Evolutionary conservation across 495 filamentous ascomycete genomes (phyloP).

Genomic region (Talaromyces stipitatus): DNA sequence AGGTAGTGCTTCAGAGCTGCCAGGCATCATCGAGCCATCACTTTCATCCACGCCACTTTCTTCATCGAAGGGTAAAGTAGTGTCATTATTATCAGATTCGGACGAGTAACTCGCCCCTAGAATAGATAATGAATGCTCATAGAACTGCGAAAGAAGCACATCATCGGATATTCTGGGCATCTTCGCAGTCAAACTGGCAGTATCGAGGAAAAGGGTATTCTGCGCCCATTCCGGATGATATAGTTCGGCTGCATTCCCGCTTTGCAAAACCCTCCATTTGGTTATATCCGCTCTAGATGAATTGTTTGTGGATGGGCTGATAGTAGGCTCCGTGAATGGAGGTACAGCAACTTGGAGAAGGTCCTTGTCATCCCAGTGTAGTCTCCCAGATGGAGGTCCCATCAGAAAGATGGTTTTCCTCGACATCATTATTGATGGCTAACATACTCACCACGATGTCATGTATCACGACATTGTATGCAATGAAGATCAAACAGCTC

Average conservation of each 20-base stretch:
- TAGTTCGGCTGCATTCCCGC: not conserved
- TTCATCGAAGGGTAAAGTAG: constrained; percentile 14
- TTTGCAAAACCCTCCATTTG: constrained; percentile 36
- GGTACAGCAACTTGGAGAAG: constrained; percentile 43
- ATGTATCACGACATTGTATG: not conserved
- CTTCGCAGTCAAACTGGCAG: constrained; percentile 22
- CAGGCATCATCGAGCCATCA: constrained; percentile 12
- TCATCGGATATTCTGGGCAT: constrained; percentile 19
- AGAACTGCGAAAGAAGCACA: constrained; percentile 52
- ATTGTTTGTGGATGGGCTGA: not conserved
- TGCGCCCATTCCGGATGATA: constrained; percentile 12
- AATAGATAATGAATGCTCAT: constrained; percentile 62
- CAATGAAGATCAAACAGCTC: too few species aligned
- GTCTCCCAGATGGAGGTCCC: constrained; percentile 50
- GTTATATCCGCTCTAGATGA: not conserved
- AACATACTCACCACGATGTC: not conserved
- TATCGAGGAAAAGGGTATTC: constrained; percentile 43
- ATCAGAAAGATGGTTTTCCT: constrained; percentile 48
- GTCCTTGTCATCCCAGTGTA: constrained; percentile 48
- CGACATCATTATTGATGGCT: constrained; percentile 29
- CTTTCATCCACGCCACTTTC: constrained; percentile 18
- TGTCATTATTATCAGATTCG: not conserved
- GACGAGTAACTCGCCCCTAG: constrained; percentile 43
- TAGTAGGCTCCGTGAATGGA: constrained; percentile 29
- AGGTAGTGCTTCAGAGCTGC: constrained; percentile 9